Conservation (phyloP, 139 green algal genomes). For the Ulvella scutata region DNA sequence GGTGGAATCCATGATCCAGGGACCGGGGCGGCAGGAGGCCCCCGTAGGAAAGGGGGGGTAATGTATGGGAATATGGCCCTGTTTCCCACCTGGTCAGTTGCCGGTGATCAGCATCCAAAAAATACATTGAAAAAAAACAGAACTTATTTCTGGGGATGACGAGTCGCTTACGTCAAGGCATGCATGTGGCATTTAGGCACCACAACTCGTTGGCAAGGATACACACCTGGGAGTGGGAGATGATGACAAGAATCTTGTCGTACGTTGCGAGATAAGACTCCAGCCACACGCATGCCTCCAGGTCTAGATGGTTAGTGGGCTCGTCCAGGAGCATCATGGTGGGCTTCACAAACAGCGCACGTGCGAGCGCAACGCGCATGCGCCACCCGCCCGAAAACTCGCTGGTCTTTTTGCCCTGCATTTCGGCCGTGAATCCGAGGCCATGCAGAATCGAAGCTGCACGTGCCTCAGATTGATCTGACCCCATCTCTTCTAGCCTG, state of each 20-base stretch:
- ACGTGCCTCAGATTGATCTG: slow-evolving; percentile 55
- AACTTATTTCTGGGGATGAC: too few relatives aligned
- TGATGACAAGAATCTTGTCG: slow-evolving; percentile 78
- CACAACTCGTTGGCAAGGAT: too few relatives aligned
- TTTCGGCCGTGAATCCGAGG: slow-evolving; percentile 79
- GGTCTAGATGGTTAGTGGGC: slow-evolving; percentile 49
- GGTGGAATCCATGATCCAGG: too few relatives aligned
- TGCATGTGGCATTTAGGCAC: too few relatives aligned
- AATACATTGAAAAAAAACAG: too few relatives aligned
- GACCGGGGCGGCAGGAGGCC: too few relatives aligned
- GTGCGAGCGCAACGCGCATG: slow-evolving; percentile 88
- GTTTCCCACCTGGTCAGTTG: too few relatives aligned
- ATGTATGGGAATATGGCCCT: too few relatives aligned
- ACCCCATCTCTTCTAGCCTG: slow-evolving; percentile 67
- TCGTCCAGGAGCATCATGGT: slow-evolving; percentile 81
- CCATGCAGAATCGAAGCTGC: slow-evolving; percentile 81
- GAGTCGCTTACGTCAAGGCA: too few relatives aligned
- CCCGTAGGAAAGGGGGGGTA: too few relatives aligned
- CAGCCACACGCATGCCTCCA: slow-evolving; percentile 94
- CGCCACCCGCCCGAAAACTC: slow-evolving; percentile 91
- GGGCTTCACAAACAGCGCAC: slow-evolving; percentile 81
- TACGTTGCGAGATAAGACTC: slow-evolving; percentile 85
- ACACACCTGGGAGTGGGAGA: slow-evolving; percentile 85
- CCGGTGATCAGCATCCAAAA: too few relatives aligned
- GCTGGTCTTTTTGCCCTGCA: slow-evolving; percentile 65